phyloP scores from a whole-genome alignment of 148 eudicot species.

The Rhododendron williamsianum region DNA sequence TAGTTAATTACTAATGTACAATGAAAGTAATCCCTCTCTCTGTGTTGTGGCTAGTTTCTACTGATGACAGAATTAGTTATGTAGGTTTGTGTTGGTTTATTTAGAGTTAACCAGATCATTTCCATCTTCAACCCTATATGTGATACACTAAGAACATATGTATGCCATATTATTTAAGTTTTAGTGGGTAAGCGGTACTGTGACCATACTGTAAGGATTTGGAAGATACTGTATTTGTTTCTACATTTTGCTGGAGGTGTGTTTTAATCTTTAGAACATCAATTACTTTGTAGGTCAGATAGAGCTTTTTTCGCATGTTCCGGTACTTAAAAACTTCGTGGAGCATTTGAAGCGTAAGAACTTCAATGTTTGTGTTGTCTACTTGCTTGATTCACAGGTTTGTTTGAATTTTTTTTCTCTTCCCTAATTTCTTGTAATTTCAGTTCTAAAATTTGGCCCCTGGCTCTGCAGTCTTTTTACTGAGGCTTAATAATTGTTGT shows the following conservation, averaged over 20 bases:
- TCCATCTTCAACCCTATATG: neutral
- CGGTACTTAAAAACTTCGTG: slow-evolving; percentile 86
- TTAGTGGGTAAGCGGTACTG: neutral
- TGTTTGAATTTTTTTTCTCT: neutral
- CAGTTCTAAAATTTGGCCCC: neutral
- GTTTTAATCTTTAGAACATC: neutral
- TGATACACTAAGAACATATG: neutral
- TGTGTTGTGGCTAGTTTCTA: neutral
- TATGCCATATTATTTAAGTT: neutral
- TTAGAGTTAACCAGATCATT: neutral
- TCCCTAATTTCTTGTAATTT: neutral
- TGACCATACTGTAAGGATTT: neutral
- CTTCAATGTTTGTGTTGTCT: slow-evolving; percentile 89
- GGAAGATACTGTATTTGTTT: neutral
- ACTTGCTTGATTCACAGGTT: slow-evolving; percentile 90
- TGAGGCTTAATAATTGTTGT: neutral
- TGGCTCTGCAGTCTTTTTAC: neutral
- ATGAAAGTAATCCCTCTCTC: neutral
- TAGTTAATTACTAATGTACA: neutral
- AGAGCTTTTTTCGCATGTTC: slow-evolving; percentile 91
- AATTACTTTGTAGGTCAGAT: slow-evolving; percentile 56
- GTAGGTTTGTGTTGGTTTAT: neutral
- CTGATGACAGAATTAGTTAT: neutral
- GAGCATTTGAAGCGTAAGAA: slow-evolving; percentile 77
- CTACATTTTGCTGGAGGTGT: neutral